Percentiles rank a stretch among this genome's conserved stretches.
phyloP scores from a whole-genome alignment of 108 stramenopile genomes.

The Cyclostephanos tholiformis region DNA sequence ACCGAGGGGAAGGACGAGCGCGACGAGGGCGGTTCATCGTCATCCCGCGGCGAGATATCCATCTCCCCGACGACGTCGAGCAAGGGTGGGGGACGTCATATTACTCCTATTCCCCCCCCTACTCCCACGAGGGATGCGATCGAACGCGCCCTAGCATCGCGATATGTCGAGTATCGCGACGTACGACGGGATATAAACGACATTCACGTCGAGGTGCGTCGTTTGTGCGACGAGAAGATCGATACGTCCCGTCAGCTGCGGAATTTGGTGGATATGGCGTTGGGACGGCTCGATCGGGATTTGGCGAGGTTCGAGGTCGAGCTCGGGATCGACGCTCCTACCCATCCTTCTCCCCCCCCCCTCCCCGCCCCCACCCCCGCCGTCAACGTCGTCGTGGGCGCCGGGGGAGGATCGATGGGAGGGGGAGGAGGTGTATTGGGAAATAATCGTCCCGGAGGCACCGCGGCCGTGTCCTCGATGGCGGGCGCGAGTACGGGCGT shows the following conservation, averaged over 20 bases:
- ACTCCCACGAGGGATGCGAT: slow-evolving; percentile 64
- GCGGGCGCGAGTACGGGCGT: too few relatives aligned
- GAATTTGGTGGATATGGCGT: slow-evolving; percentile 60
- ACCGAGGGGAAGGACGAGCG: neutral
- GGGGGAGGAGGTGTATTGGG: neutral
- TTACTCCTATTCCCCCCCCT: neutral
- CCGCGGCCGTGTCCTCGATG: too few relatives aligned
- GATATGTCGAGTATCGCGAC: slow-evolving; percentile 1
- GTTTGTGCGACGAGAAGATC: slow-evolving; percentile 71
- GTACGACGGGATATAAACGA: slow-evolving; percentile 40
- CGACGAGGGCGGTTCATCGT: too few relatives aligned
- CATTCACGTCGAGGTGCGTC: slow-evolving; percentile 47
- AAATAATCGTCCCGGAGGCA: too few relatives aligned
- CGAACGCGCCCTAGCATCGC: slow-evolving; percentile 30
- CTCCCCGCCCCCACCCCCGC: slow-evolving; percentile 2
- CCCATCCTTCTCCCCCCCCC: neutral
- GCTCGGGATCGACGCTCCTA: slow-evolving; percentile 19
- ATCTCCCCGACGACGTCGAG: too few relatives aligned
- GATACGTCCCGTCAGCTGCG: slow-evolving; percentile 66
- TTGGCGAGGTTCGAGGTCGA: slow-evolving; percentile 61
- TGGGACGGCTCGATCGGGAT: slow-evolving; percentile 69
- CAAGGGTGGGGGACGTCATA: too few relatives aligned
- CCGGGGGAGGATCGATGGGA: neutral
- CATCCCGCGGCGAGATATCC: too few relatives aligned
- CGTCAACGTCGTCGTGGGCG: neutral